A percentile compares a stretch with the other conserved stretches of the same genome.
phyloP scores from a whole-genome alignment of 2,329 filamentous ascomycete species.

The Fonsecaea pedrosoi region DNA sequence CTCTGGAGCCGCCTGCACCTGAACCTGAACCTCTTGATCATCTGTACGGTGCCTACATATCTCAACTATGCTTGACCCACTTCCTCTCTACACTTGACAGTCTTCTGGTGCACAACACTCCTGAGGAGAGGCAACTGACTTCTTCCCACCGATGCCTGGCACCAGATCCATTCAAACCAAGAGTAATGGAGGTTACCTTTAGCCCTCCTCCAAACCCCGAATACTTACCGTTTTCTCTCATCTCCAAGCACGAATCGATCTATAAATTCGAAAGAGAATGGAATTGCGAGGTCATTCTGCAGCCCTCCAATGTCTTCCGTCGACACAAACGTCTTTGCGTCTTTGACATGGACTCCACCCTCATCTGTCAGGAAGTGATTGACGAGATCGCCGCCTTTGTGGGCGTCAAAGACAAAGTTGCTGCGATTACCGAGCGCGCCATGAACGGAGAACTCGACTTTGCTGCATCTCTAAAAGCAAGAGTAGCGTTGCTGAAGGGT shows the following conservation, averaged over 20 bases:
- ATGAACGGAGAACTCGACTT: slow-evolving; percentile 98
- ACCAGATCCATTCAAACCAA: slow-evolving; percentile 46
- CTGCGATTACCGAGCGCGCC: slow-evolving; percentile 85
- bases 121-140: slow-evolving; percentile 55
- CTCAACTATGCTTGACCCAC: slow-evolving; percentile 62
- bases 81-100: slow-evolving; percentile 60
- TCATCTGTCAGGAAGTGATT: slow-evolving; percentile 97
- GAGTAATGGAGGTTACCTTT: slow-evolving; percentile 61
- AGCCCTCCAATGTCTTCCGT: slow-evolving; percentile 74
- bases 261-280: slow-evolving; percentile 86
- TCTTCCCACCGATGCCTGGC: slow-evolving; percentile 58
- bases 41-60: slow-evolving; percentile 61
- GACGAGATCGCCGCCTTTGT: slow-evolving; percentile 89
- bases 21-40: slow-evolving; percentile 63
- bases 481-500: slow-evolving; percentile 80
- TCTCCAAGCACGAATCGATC: slow-evolving; percentile 80
- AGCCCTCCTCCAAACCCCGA: slow-evolving; percentile 57
- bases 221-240: slow-evolving; percentile 65
- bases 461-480: slow-evolving; percentile 77
- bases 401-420: slow-evolving; percentile 80
- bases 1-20: slow-evolving; percentile 61
- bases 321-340: slow-evolving; percentile 85
- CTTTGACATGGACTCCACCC: slow-evolving; percentile 98
- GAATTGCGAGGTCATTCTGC: slow-evolving; percentile 84
- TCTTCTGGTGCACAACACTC: slow-evolving; percentile 45